A percentile compares a stretch with the other conserved stretches of the same genome.
phyloP scores from a whole-genome alignment of 2,329 filamentous ascomycete genomes.

The Rachicladosporium sp. region DNA sequence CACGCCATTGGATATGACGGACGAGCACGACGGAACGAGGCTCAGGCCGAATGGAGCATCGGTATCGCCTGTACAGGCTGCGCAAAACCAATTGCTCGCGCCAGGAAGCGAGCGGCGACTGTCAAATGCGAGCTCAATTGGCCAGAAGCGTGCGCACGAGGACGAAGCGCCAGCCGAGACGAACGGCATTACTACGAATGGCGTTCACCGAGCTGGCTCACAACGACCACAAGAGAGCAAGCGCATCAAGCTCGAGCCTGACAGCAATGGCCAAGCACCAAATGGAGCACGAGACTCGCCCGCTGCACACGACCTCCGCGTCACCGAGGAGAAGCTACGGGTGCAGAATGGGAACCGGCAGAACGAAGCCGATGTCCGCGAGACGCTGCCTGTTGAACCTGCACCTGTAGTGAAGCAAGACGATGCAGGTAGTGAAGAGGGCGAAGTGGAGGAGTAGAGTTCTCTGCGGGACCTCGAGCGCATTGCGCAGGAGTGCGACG shows the following conservation, averaged over 20 bases:
- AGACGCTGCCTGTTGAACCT: conserved; percentile 2
- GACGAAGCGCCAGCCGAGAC: conserved; percentile 3
- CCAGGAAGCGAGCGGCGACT: conserved; percentile 19
- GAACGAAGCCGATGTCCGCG: conserved; percentile 10
- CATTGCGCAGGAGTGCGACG: too few species aligned
- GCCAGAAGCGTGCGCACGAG: conserved; percentile 20
- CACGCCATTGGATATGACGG: conserved; percentile 21
- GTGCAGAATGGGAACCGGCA: conserved; percentile 18
- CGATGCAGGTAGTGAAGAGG: conserved; percentile 32
- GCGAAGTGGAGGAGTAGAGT: conserved; percentile 33
- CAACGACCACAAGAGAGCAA: conserved; percentile 1
- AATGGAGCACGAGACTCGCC: conserved; percentile 7
- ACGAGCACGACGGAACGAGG: conserved; percentile 22
- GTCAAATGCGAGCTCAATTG: conserved; percentile 18
- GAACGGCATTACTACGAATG: conserved; percentile 10
- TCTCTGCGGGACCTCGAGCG: conserved; percentile 5
- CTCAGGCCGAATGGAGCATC: conserved; percentile 12
- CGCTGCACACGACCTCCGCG: conserved; percentile 12
- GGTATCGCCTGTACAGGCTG: conserved; percentile 11
- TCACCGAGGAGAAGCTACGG: conserved; percentile 15
- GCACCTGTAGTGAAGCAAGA: conserved; percentile 11
- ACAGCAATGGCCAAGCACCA: conserved; percentile 5
- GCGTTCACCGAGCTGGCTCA: conserved; percentile 3
- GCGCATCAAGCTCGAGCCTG: conserved; percentile 3
- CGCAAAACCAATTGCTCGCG: conserved; percentile 8